Evolutionary conservation across 2,329 filamentous ascomycete genomes (phyloP).

Genomic region (Colletotrichum sp.): DNA sequence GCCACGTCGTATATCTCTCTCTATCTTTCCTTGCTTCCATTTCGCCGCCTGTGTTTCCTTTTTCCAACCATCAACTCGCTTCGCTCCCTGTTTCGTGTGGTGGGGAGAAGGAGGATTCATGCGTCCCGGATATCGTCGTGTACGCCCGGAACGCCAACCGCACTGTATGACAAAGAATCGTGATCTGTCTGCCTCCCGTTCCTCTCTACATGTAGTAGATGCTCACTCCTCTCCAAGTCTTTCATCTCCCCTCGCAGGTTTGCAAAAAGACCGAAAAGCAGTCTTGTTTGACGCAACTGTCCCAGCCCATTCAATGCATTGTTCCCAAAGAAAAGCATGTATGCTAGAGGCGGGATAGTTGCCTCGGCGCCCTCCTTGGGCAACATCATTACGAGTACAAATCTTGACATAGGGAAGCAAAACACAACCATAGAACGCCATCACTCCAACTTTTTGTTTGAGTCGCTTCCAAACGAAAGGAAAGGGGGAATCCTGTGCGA

Average conservation of each 20-base stretch:
- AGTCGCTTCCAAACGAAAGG: slow-evolving; percentile 12
- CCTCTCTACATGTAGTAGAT: not conserved
- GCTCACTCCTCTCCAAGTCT: not conserved
- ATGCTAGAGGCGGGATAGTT: not conserved
- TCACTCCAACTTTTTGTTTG: slow-evolving; percentile 13
- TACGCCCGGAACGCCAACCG: slow-evolving; percentile 13
- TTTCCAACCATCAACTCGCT: not conserved
- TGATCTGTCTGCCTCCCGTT: not conserved
- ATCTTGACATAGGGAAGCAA: not conserved
- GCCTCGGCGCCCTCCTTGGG: not conserved
- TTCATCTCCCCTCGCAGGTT: not conserved
- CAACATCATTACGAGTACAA: not conserved
- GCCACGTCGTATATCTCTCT: not conserved
- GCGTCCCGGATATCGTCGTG: slow-evolving; percentile 8
- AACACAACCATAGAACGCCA: not conserved
- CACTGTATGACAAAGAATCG: not conserved
- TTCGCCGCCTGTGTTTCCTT: not conserved
- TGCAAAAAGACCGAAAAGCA: not conserved
- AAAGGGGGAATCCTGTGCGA: not conserved
- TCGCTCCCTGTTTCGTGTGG: not conserved
- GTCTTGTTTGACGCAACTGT: not conserved
- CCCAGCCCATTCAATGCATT: not conserved
- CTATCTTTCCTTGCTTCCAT: not conserved
- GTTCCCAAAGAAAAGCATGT: not conserved
- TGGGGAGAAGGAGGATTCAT: not conserved